Conservation (phyloP, 2,329 filamentous ascomycete species). For the Rhynchosporium secalis region DNA sequence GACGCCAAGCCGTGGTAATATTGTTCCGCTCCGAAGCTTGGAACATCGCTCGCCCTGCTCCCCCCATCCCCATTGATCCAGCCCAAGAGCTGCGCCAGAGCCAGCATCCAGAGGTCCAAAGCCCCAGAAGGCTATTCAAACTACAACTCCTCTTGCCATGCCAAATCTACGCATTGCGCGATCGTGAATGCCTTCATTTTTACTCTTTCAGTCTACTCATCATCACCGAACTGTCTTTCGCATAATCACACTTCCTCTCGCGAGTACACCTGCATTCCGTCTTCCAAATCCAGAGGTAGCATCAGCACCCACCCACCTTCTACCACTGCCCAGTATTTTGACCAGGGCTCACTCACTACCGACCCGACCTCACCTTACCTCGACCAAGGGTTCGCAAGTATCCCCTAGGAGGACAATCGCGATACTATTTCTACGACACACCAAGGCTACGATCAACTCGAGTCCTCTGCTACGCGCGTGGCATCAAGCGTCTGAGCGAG, state of each 20-base stretch:
- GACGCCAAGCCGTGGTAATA: too few relatives aligned
- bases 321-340: constrained; percentile 26
- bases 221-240: neutral
- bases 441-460: neutral
- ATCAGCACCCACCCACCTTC: neutral
- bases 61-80: too few relatives aligned
- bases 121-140: neutral
- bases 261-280: neutral
- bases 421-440: constrained; percentile 16
- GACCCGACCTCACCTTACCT: neutral
- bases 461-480: constrained; percentile 24
- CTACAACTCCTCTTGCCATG: neutral
- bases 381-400: constrained; percentile 26
- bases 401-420: constrained; percentile 7
- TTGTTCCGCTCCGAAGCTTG: too few relatives aligned
- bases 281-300: neutral
- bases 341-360: constrained; percentile 28
- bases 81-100: too few relatives aligned
- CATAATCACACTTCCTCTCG: constrained; percentile 4
- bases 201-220: neutral
- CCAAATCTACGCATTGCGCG: neutral
- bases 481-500: constrained; percentile 7
- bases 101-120: neutral
- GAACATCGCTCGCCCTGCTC: too few relatives aligned
- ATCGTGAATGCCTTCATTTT: constrained; percentile 1